Conservation (phyloP, 495 filamentous ascomycete genomes). For the Staphylotrichum longicolle region DNA sequence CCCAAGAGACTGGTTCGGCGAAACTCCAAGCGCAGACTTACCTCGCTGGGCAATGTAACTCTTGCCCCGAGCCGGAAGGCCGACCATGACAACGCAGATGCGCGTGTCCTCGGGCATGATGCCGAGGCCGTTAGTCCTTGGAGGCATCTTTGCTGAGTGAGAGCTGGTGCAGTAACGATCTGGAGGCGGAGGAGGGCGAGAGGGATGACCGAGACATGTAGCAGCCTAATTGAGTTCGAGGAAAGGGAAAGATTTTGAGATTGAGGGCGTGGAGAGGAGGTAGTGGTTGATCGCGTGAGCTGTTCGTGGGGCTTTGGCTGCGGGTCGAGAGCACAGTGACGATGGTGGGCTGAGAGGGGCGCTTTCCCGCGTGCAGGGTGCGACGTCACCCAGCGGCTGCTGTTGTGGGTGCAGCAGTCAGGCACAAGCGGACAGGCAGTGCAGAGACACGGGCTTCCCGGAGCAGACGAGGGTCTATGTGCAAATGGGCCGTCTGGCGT, state of each 20-base stretch:
- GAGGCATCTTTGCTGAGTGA: conserved; percentile 39
- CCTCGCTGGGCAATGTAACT: conserved; percentile 96
- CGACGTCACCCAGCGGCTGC: conserved; percentile 16
- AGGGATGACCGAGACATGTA: conserved; percentile 35
- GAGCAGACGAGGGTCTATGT: no score
- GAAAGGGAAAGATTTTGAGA: background rate
- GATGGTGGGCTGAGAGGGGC: background rate
- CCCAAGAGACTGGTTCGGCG: background rate
- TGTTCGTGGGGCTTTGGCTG: conserved; percentile 21
- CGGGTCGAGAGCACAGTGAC: conserved; percentile 6
- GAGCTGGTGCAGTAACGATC: conserved; percentile 14
- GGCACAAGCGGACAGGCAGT: background rate
- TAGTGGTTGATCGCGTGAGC: conserved; percentile 35
- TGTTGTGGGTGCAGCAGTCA: background rate
- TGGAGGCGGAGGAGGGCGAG: conserved; percentile 13
- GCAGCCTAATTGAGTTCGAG: conserved; percentile 23
- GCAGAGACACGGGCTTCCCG: background rate
- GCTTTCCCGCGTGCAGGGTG: conserved; percentile 2
- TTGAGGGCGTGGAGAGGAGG: conserved; percentile 2
- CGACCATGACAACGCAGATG: conserved; percentile 99
- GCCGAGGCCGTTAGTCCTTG: conserved; percentile 47
- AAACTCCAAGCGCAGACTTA: conserved; percentile 40
- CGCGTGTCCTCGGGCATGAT: conserved; percentile 86
- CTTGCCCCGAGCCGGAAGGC: conserved; percentile 91
- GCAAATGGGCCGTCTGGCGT: background rate